Conservation (phyloP, 495 filamentous ascomycete genomes). For the Podospora comata region DNA sequence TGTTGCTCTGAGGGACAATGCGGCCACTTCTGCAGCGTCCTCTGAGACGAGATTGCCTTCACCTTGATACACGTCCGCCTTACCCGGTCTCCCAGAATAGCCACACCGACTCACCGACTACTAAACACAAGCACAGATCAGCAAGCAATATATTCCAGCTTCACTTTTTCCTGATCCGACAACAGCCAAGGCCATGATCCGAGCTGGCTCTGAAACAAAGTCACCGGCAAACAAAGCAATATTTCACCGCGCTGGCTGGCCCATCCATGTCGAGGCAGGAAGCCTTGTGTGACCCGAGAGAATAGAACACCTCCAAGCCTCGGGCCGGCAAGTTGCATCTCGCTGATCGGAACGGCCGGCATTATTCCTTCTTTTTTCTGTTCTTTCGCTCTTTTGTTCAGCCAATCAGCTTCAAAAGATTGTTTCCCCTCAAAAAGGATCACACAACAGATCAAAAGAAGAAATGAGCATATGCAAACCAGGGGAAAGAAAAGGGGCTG, state of each 20-base stretch:
- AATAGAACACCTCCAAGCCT: not conserved
- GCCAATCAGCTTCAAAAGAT: not conserved
- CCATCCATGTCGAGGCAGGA: not conserved
- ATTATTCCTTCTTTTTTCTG: not conserved
- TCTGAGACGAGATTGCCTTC: not conserved
- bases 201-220: not conserved
- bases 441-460: not conserved
- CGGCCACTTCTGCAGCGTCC: not conserved
- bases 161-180: not conserved
- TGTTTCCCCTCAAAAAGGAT: not conserved
- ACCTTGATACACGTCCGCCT: not conserved
- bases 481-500: not conserved
- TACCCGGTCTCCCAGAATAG: not conserved
- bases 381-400: not conserved
- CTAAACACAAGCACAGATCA: not conserved
- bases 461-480: not conserved
- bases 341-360: not conserved
- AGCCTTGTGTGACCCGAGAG: conserved; percentile 2
- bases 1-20: not conserved
- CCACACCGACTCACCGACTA: not conserved
- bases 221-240: not conserved
- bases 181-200: not conserved
- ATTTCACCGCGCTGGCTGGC: not conserved
- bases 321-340: not conserved
- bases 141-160: not conserved